Evolutionary conservation across 257 asterid species (phyloP).

Genomic region (Mitragyna speciosa): DNA sequence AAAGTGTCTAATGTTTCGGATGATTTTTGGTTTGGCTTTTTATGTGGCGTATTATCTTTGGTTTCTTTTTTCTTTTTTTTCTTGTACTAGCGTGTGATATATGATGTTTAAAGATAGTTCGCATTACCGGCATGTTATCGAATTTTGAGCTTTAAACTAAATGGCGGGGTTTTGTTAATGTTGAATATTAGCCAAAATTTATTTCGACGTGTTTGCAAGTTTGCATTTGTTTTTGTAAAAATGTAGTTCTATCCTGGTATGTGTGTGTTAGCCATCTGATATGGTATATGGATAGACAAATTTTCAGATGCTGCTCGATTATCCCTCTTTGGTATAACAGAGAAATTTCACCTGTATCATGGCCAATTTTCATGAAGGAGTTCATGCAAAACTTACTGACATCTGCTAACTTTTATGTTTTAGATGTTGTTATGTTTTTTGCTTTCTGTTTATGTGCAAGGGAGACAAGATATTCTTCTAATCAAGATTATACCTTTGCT

Average conservation of each 20-base stretch:
- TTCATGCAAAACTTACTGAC: background rate
- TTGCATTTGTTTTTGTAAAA: too few relatives aligned
- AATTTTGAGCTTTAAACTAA: background rate
- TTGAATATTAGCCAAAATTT: background rate
- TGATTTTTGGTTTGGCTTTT: background rate
- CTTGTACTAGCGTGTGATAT: background rate
- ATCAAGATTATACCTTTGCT: constrained; percentile 16
- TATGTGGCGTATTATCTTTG: background rate
- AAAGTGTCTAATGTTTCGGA: background rate
- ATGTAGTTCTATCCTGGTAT: background rate
- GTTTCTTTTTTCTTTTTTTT: background rate
- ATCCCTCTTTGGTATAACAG: background rate
- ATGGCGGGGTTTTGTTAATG: background rate
- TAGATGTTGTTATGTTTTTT: background rate
- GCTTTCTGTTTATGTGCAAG: background rate
- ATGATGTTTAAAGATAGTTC: background rate
- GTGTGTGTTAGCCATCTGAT: background rate
- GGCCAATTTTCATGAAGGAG: background rate
- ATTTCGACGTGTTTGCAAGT: too few relatives aligned
- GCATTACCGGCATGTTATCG: background rate
- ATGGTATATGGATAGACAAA: background rate
- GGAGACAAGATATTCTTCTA: background rate
- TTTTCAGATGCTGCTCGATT: background rate
- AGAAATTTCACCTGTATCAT: background rate
- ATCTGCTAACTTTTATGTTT: background rate